Evolutionary conservation across 2,329 filamentous ascomycete species (phyloP).

Genomic region (Trichoderma oligosporum): DNA sequence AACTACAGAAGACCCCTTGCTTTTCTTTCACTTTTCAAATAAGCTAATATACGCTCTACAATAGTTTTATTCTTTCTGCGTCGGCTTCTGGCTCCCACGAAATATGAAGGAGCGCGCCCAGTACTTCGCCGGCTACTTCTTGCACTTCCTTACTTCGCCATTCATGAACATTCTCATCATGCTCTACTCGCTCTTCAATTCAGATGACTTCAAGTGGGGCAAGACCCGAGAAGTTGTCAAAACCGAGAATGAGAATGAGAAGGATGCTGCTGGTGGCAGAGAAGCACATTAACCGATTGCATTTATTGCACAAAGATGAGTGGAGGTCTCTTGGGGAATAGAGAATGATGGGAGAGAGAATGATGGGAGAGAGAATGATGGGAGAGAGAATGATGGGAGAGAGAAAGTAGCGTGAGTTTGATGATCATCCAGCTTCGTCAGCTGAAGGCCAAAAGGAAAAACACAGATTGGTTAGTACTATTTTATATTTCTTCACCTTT

Average conservation of each 20-base stretch:
- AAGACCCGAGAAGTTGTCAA: slow-evolving; percentile 41
- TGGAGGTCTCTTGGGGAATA: too few species aligned
- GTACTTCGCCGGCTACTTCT: slow-evolving; percentile 38
- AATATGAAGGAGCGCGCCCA: slow-evolving; percentile 37
- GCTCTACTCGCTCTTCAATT: slow-evolving; percentile 40
- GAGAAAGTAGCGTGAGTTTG: not conserved
- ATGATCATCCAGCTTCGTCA: too few species aligned
- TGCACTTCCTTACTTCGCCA: slow-evolving; percentile 38
- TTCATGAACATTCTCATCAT: slow-evolving; percentile 44
- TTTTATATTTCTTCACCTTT: not conserved
- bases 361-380: not conserved
- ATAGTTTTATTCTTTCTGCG: slow-evolving; percentile 41
- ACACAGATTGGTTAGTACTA: not conserved
- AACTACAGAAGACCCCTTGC: too few species aligned
- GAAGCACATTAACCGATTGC: slow-evolving; percentile 23
- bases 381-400: not conserved
- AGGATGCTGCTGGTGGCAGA: slow-evolving; percentile 26
- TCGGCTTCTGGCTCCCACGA: slow-evolving; percentile 41
- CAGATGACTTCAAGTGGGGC: slow-evolving; percentile 46
- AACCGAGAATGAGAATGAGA: slow-evolving; percentile 28
- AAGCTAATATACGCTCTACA: not conserved
- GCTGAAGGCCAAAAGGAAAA: too few species aligned
- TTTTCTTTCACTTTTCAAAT: not conserved
- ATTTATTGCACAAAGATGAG: not conserved
- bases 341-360: not conserved